Conservation (phyloP, 2,329 filamentous ascomycete genomes). For the Verruconis gallopava region DNA sequence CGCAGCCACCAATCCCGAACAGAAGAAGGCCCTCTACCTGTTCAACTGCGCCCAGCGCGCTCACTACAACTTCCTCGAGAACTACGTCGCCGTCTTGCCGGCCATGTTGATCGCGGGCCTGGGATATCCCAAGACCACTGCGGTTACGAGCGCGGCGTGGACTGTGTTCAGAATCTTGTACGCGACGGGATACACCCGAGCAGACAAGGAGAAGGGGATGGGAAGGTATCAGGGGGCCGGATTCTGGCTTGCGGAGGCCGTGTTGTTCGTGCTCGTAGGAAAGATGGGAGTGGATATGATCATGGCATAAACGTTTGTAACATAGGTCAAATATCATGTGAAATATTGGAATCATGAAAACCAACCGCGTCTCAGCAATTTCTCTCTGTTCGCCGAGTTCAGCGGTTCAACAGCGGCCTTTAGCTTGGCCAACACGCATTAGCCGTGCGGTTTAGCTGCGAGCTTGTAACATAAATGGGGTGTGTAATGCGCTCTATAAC, state of each 20-base stretch:
- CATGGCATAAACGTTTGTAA: not conserved
- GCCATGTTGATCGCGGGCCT: conserved; percentile 42
- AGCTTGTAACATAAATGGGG: too few relatives aligned
- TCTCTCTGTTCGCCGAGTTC: too few relatives aligned
- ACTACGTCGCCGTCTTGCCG: conserved; percentile 38
- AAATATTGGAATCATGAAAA: too few relatives aligned
- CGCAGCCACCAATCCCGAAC: conserved; percentile 23
- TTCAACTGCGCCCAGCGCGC: conserved; percentile 42
- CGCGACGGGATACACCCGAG: conserved; percentile 32
- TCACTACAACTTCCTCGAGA: conserved; percentile 48
- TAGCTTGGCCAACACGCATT: too few relatives aligned
- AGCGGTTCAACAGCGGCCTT: too few relatives aligned
- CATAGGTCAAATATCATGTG: not conserved
- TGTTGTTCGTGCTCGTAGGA: conserved; percentile 18
- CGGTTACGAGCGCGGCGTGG: conserved; percentile 37
- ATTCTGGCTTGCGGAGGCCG: conserved; percentile 23
- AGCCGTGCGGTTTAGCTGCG: too few relatives aligned
- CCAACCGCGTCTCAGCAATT: too few relatives aligned
- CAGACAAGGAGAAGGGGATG: conserved; percentile 26
- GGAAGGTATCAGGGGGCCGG: conserved; percentile 28
- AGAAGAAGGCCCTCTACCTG: conserved; percentile 29
- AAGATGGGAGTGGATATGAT: conserved; percentile 6
- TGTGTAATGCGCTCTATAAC: too few relatives aligned
- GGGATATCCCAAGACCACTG: conserved; percentile 36
- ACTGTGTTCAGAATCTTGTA: conserved; percentile 37